A percentile compares a stretch with the other conserved stretches of the same genome.
Conservation (phyloP, 192 early-diverging fungal species). For the Coemansia sp. region DNA sequence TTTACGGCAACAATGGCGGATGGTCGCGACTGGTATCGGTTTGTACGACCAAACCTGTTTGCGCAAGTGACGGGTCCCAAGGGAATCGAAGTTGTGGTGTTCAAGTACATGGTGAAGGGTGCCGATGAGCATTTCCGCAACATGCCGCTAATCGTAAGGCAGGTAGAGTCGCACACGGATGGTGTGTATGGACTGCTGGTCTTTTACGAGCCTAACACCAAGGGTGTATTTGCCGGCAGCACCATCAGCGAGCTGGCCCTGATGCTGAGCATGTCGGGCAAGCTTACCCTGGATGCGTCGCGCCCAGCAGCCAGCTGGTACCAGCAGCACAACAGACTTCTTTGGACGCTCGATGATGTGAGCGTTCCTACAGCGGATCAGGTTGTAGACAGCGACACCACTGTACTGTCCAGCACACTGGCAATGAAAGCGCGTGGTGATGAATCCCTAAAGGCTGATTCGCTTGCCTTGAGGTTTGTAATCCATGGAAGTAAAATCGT, state of each 20-base stretch:
- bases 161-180: background rate
- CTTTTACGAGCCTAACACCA: constrained; percentile 35
- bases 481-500: constrained; percentile 13
- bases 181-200: constrained; percentile 24
- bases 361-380: constrained; percentile 10
- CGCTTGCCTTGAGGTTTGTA: constrained; percentile 41
- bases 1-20: constrained; percentile 24
- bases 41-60: constrained; percentile 54
- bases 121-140: background rate
- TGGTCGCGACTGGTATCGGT: constrained; percentile 48
- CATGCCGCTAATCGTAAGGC: constrained; percentile 18
- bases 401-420: constrained; percentile 14
- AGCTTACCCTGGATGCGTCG: constrained; percentile 33
- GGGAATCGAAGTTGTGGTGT: constrained; percentile 28
- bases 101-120: constrained; percentile 40
- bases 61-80: constrained; percentile 18
- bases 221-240: constrained; percentile 25
- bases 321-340: constrained; percentile 37
- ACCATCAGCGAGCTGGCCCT: constrained; percentile 24
- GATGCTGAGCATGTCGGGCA: constrained; percentile 35
- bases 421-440: constrained; percentile 28
- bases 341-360: constrained; percentile 46
- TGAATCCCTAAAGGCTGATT: constrained; percentile 1
- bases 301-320: constrained; percentile 50
- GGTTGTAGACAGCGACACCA: background rate